Conservation (phyloP, 2,329 filamentous ascomycete genomes). For the Pochonia chlamydosporia region DNA sequence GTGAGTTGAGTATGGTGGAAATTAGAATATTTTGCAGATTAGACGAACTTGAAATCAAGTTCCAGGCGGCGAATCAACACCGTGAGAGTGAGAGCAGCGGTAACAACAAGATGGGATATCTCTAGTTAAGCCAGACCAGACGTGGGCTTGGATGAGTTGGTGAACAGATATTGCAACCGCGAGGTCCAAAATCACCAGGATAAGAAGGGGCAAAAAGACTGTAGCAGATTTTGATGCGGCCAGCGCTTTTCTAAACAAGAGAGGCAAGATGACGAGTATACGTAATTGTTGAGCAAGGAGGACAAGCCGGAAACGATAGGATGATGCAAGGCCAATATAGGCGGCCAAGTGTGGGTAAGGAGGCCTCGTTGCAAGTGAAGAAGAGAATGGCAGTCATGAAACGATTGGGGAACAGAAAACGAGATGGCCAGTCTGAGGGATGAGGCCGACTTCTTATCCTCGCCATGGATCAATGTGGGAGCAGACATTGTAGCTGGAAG, state of each 20-base stretch:
- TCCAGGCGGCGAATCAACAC: slow-evolving; percentile 8
- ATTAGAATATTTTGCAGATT: neutral
- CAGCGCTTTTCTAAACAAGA: slow-evolving; percentile 4
- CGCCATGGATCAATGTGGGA: slow-evolving; percentile 2
- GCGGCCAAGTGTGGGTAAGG: slow-evolving; percentile 7
- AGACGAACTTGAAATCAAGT: slow-evolving; percentile 13
- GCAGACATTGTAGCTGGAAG: neutral
- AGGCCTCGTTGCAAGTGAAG: neutral
- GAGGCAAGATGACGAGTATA: neutral
- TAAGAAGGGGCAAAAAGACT: slow-evolving; percentile 6
- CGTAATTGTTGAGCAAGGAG: neutral
- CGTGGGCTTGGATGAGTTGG: neutral
- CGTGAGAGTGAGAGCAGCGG: neutral
- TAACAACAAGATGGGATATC: neutral
- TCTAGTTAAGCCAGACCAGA: neutral
- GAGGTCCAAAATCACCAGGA: neutral
- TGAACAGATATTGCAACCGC: neutral
- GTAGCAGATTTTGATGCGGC: slow-evolving; percentile 1
- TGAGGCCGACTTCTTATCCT: slow-evolving; percentile 23
- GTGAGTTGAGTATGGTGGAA: neutral
- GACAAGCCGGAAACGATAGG: neutral
- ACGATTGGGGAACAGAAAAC: slow-evolving; percentile 18
- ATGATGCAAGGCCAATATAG: slow-evolving; percentile 1
- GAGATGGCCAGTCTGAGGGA: slow-evolving; percentile 19
- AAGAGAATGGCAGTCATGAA: slow-evolving; percentile 9